A percentile compares a stretch with the other conserved stretches of the same genome.
These are phyloP conservation scores for Neocatenulostroma microsporum DNA, from an alignment of 2,329 filamentous ascomycete species.

Conservation along the genomic window DNA sequence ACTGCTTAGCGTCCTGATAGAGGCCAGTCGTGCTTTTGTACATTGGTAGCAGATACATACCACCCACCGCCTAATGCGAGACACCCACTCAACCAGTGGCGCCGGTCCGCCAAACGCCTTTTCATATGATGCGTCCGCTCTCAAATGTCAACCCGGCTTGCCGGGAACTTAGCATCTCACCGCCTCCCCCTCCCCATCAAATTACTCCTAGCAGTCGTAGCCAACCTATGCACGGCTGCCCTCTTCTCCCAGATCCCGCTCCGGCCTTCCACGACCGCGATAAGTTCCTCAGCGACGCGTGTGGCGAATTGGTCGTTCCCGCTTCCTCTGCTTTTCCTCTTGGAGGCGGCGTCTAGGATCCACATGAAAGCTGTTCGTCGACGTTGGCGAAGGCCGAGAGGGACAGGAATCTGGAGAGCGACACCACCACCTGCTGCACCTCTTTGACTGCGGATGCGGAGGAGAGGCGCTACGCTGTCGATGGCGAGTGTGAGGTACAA, in stretches of 20 bases:
- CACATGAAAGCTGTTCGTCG: conserved; percentile 73
- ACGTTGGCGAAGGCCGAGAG: conserved; percentile 66
- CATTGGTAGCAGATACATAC: too few species aligned
- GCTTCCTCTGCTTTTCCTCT: conserved; percentile 64
- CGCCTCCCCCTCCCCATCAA: conserved; percentile 26
- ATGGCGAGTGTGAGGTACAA: conserved; percentile 84
- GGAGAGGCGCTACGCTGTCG: conserved; percentile 83
- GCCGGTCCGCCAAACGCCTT: too few species aligned
- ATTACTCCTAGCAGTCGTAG: conserved; percentile 71
- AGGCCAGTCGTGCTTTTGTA: too few species aligned
- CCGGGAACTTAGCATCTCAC: too few species aligned
- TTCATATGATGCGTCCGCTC: too few species aligned
- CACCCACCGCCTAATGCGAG: too few species aligned
- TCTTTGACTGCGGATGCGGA: conserved; percentile 67
- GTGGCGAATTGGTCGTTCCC: conserved; percentile 66
- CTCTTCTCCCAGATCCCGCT: conserved; percentile 80
- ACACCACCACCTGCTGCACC: conserved; percentile 81
- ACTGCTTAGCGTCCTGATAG: too few species aligned
- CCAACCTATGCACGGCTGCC: conserved; percentile 68
- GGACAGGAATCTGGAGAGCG: conserved; percentile 72
- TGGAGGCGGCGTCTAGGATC: conserved; percentile 79
- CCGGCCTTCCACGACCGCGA: conserved; percentile 78
- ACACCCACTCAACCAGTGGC: too few species aligned
- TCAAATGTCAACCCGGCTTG: too few species aligned
- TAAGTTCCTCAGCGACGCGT: conserved; percentile 75